A percentile compares a stretch with the other conserved stretches of the same genome.
phyloP scores from a whole-genome alignment of 306 rosid genomes.

The Trifolium pratense region DNA sequence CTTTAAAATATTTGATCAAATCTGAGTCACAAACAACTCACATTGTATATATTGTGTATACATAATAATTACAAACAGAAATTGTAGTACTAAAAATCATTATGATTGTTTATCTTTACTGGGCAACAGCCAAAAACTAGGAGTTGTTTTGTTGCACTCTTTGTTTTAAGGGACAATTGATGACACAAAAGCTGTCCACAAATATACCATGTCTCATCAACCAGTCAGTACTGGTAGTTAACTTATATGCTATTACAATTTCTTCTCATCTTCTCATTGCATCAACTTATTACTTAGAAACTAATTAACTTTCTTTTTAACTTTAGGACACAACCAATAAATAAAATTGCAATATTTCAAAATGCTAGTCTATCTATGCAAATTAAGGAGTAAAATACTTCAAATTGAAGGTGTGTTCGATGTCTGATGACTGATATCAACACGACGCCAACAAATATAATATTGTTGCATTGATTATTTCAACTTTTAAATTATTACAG shows the following conservation, averaged over 20 bases:
- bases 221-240: not conserved
- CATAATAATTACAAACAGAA: not conserved
- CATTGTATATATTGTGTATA: not conserved
- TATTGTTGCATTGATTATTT: too few relatives aligned
- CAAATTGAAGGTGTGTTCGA: too few relatives aligned
- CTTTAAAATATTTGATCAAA: not conserved
- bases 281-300: not conserved
- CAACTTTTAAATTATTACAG: too few relatives aligned
- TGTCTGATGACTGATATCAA: too few relatives aligned
- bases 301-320: not conserved
- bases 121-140: conserved; percentile 15
- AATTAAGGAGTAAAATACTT: not conserved
- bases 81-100: conserved; percentile 17
- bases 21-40: conserved; percentile 6
- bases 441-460: not conserved
- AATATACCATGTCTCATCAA: conserved; percentile 30
- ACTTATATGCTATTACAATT: not conserved
- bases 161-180: conserved; percentile 11
- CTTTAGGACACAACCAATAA: not conserved
- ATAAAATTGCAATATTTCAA: not conserved
- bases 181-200: conserved; percentile 9
- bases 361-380: not conserved
- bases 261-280: not conserved
- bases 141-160: conserved; percentile 26
- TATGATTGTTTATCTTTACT: conserved; percentile 5